Conservation (phyloP, 83 land plant species). For the Thuja plicata region DNA sequence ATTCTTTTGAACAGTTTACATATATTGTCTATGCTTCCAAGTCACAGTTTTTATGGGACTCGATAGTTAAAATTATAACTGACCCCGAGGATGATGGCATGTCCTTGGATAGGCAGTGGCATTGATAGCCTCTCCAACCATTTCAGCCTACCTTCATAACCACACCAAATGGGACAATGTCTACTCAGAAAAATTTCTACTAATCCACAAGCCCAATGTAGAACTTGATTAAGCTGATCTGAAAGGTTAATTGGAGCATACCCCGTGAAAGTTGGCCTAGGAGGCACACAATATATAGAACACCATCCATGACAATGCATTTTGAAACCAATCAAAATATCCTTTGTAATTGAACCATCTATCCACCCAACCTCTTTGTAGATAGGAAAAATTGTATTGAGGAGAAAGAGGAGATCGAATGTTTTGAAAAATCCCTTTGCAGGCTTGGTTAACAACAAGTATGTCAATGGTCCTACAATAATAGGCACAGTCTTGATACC, state of each 20-base stretch:
- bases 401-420: slow-evolving; percentile 60
- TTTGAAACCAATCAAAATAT: slow-evolving; percentile 63
- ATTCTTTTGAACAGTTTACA: too few species aligned
- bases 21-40: too few species aligned
- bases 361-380: slow-evolving; percentile 70
- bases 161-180: slow-evolving; percentile 69
- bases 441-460: slow-evolving; percentile 80
- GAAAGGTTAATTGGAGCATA: slow-evolving; percentile 62
- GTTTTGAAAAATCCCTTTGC: slow-evolving; percentile 66
- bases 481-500: slow-evolving; percentile 86
- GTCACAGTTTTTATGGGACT: too few species aligned
- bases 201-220: slow-evolving; percentile 62
- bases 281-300: slow-evolving; percentile 61
- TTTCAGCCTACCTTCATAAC: slow-evolving; percentile 49
- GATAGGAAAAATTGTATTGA: slow-evolving; percentile 16
- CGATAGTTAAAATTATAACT: too few species aligned
- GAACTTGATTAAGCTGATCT: slow-evolving; percentile 56
- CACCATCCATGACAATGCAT: slow-evolving; percentile 70
- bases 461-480: slow-evolving; percentile 80
- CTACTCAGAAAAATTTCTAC: slow-evolving; percentile 58
- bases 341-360: slow-evolving; percentile 68
- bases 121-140: slow-evolving; percentile 41
- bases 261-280: slow-evolving; percentile 60
- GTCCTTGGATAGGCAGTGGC: background rate
- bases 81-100: too few species aligned